phyloP scores from a whole-genome alignment of 192 early-diverging fungal genomes.

The Phycomyces nitens region DNA sequence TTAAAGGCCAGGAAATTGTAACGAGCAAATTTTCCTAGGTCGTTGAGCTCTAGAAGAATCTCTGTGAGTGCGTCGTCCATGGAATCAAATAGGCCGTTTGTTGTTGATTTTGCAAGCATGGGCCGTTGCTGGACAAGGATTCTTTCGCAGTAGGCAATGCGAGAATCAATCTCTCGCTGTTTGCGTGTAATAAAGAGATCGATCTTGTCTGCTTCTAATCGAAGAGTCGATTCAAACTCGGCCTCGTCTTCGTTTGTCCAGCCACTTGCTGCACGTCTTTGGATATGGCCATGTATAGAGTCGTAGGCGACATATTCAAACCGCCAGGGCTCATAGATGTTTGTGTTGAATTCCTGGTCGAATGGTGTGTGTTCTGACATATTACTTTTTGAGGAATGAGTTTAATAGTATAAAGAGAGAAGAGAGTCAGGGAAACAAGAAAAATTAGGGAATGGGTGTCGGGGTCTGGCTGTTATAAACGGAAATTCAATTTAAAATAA shows the following conservation, averaged over 20 bases:
- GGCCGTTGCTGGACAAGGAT: conserved; percentile 39
- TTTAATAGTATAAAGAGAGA: neutral
- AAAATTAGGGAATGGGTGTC: neutral
- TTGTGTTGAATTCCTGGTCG: conserved; percentile 68
- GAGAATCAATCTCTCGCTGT: conserved; percentile 70
- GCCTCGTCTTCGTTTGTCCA: conserved; percentile 84
- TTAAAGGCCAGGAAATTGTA: conserved; percentile 81
- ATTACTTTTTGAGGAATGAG: neutral
- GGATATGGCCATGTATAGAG: conserved; percentile 73
- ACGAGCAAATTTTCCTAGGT: conserved; percentile 34
- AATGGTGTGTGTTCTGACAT: conserved; percentile 68
- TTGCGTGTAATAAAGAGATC: conserved; percentile 66
- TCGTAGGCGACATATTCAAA: conserved; percentile 84
- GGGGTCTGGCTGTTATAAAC: neutral
- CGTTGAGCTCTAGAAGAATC: conserved; percentile 32
- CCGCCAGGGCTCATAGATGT: conserved; percentile 72
- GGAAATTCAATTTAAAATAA: neutral
- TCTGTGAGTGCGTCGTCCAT: conserved; percentile 37
- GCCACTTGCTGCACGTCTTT: conserved; percentile 35
- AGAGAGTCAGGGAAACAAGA: neutral
- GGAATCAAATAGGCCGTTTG: conserved; percentile 23
- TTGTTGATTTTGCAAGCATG: conserved; percentile 41
- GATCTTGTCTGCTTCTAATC: conserved; percentile 83
- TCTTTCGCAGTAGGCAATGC: conserved; percentile 65
- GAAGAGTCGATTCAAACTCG: conserved; percentile 78